Conservation (phyloP, 108 stramenopile genomes). For the Skeletonema potamos region DNA sequence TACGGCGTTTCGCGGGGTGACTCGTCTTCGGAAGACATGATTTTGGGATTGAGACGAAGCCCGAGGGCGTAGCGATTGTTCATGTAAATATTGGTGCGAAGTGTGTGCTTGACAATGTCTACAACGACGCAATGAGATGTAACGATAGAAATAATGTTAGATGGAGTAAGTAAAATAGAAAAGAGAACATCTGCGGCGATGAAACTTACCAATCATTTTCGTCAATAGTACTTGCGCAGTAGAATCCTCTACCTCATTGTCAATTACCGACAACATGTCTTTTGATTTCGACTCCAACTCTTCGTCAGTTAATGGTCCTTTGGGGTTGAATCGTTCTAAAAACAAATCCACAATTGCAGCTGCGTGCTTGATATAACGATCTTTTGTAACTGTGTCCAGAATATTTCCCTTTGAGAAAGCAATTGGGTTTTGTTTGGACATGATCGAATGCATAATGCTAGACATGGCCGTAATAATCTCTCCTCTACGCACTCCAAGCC, state of each 20-base stretch:
- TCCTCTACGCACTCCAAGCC: slow-evolving; percentile 76
- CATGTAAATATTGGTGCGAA: slow-evolving; percentile 94
- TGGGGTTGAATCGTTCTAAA: slow-evolving; percentile 87
- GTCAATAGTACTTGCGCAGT: slow-evolving; percentile 64
- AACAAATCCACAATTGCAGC: slow-evolving; percentile 88
- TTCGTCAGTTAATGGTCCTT: slow-evolving; percentile 56
- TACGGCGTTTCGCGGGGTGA: slow-evolving; percentile 65
- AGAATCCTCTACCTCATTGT: slow-evolving; percentile 80
- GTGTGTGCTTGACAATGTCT: slow-evolving; percentile 82
- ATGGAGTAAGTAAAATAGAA: slow-evolving; percentile 7
- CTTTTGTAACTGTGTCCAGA: slow-evolving; percentile 50
- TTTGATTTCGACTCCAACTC: slow-evolving; percentile 54
- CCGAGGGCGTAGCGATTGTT: slow-evolving; percentile 92
- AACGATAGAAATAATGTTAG: slow-evolving; percentile 30
- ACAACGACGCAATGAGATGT: not conserved
- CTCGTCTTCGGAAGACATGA: slow-evolving; percentile 70
- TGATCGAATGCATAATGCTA: slow-evolving; percentile 88
- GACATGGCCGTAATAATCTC: slow-evolving; percentile 92
- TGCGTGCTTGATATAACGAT: slow-evolving; percentile 69
- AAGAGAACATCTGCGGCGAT: not conserved
- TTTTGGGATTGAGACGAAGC: slow-evolving; percentile 86
- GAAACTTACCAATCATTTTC: slow-evolving; percentile 79
- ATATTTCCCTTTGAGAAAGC: slow-evolving; percentile 89
- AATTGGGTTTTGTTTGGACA: slow-evolving; percentile 81
- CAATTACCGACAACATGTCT: slow-evolving; percentile 49